Base-by-base conservation (phyloP, 352 stramenopile genomes). In the Phytopythium vexans region DNA sequence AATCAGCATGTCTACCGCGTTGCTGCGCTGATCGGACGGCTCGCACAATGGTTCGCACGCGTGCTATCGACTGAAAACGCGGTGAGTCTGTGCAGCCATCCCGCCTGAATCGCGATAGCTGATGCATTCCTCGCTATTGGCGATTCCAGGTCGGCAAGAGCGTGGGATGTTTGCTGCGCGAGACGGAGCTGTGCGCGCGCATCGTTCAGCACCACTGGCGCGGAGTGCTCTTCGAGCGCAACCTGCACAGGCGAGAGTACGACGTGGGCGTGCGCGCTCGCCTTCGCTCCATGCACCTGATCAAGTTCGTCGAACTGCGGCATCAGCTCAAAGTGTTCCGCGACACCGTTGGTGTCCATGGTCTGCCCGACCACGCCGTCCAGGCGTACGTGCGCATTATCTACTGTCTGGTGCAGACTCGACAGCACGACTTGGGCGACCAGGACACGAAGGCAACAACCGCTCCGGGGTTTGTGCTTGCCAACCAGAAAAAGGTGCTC, bases 151-250 rank as follows among this genome's bases (percentile, higher is more conserved):
- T 60, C 6, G 65, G 49, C 12, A 84, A 88, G 45, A 72, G 73
- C 21, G 62, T 85, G 32, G 49, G 51, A 2, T 85, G 65, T 41
- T 58, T 93, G 16, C 52, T 89, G 7, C 77, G 77, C 1, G 77
- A 88, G 54, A 76, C 66, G 1, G 82, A 93, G 16, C 46, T 85
- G 8, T 89, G 80, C 15, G 76, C 82, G 6, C 77, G 77, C 11
- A 82, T 93, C 41, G 50, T 93, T 4, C 82, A 93, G 58, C 82
- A 93, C 41, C 74, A 89, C 44, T 88, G 80, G 71, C 74, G 82
- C 2, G 70, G 80, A 10, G 71, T 88, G 7, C 27, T 78, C 10
- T 86, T 89, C 47, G 72, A 88, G 48, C 72, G 80, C 12, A 70
- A 53, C 33, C 33, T 88, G 5, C 57, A 60, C 15, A 62, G 60